Percentiles rank a stretch among this genome's conserved stretches.
Evolutionary conservation across 2,329 filamentous ascomycete species (phyloP).

Genomic region (Elsinoe australis): DNA sequence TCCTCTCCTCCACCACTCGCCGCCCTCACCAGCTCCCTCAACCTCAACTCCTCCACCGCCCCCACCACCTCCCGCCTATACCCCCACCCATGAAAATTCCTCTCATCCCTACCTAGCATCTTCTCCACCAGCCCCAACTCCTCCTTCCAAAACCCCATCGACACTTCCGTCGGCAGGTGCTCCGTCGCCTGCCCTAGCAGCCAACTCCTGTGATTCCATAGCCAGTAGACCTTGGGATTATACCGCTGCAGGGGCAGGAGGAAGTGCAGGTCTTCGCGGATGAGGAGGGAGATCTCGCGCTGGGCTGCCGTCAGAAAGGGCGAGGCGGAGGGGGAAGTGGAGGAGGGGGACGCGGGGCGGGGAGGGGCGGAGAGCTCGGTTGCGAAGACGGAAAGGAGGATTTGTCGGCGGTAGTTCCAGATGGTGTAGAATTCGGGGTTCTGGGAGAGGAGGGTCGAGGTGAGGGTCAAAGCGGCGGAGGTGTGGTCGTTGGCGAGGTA

Average conservation of each 20-base stretch:
- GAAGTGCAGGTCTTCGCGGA: conserved; percentile 70
- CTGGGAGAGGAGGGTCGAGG: conserved; percentile 60
- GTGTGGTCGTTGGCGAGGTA: conserved; percentile 41
- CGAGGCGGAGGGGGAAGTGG: conserved; percentile 2
- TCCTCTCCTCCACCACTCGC: too few relatives aligned
- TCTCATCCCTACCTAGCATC: conserved; percentile 77
- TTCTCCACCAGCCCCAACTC: conserved; percentile 77
- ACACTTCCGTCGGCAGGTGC: conserved; percentile 49
- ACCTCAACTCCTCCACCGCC: conserved; percentile 57
- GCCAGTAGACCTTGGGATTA: conserved; percentile 97
- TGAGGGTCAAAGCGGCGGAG: conserved; percentile 53
- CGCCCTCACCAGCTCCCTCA: conserved; percentile 21
- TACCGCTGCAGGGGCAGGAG: conserved; percentile 75
- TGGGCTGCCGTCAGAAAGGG: conserved; percentile 30
- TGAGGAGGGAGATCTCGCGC: conserved; percentile 42
- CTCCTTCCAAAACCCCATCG: conserved; percentile 67
- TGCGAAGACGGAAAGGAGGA: conserved; percentile 56
- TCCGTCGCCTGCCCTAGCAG: conserved; percentile 63
- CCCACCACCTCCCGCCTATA: conserved; percentile 74
- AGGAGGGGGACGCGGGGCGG: conserved; percentile 22
- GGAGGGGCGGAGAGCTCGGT: conserved; percentile 39
- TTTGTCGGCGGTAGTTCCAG: conserved; percentile 79
- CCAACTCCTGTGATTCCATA: conserved; percentile 95
- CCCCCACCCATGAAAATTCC: conserved; percentile 96
- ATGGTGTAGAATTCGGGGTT: conserved; percentile 88